phyloP scores from a whole-genome alignment of 768 basidiomycete species.

The Termitomyces sp. region DNA sequence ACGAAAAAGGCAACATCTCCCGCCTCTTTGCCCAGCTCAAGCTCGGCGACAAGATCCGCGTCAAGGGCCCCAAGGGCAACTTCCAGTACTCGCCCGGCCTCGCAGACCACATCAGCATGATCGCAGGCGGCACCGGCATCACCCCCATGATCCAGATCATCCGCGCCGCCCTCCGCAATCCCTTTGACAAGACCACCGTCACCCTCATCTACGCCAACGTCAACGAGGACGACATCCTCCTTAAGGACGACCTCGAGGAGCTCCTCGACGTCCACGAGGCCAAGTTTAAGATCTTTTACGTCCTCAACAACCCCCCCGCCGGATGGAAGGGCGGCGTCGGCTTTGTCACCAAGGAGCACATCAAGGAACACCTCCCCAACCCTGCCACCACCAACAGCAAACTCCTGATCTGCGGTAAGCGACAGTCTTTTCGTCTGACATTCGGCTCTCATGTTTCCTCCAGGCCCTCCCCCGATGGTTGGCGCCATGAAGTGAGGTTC shows the following conservation, averaged over 20 bases:
- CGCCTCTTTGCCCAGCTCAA: conserved; percentile 76
- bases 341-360: conserved; percentile 91
- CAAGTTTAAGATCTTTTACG: conserved; percentile 78
- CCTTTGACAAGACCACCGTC: conserved; percentile 77
- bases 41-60: conserved; percentile 79
- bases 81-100: conserved; percentile 79
- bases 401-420: conserved; percentile 76
- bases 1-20: conserved; percentile 97
- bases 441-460: conserved; percentile 1
- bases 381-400: conserved; percentile 62
- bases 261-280: conserved; percentile 54
- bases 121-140: conserved; percentile 97
- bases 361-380: conserved; percentile 74
- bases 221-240: conserved; percentile 85
- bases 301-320: conserved; percentile 90
- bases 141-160: conserved; percentile 99
- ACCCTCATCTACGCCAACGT: conserved; percentile 97
- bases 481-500: conserved; percentile 44
- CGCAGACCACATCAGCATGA: conserved; percentile 86
- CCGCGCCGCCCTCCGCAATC: conserved; percentile 86
- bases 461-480: conserved; percentile 60
- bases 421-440: not conserved
- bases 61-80: conserved; percentile 96
- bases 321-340: conserved; percentile 88
- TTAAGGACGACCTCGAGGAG: conserved; percentile 82